Base-by-base conservation (phyloP, 768 basidiomycete genomes). In the Hortiboletus flavorubellus region DNA sequence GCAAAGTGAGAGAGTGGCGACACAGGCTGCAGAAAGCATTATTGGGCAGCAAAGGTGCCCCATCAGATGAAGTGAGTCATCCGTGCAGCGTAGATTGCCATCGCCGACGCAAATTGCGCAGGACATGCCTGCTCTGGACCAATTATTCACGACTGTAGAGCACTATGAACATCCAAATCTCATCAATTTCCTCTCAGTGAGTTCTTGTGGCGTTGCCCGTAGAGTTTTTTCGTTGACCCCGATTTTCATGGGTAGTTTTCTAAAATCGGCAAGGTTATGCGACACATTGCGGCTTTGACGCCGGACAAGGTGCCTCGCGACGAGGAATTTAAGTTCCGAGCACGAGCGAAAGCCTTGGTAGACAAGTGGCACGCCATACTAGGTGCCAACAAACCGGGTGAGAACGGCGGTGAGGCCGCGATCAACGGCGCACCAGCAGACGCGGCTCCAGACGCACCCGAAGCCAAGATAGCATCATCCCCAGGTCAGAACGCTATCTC, bases 11-110 rank as follows among this genome's bases (percentile, higher is more conserved):
- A 66, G 89, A 91, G 54, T 96, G 94, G 93, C 79, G 95, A 61
- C 93, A 96, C 70, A 89, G 84, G 70, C 80, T 97, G 3, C 94
- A 98, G 73, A 89, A 93, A 70, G 89, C 84, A 0, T 89, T 93
- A 75, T 68, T 95, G 49, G 84, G 85, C 61, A 80, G 74, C 60
- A 86, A 86, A 71, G 73, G 74, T 7, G 59, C 77, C 8, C 87
- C 90, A 5, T 85, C 83, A 62, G 80, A 81, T 10, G 84, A 85
- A 60, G 89, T 91, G 60, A 50, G 78, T 73, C 23, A 31, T 41
- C 21, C 39, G 1, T 15, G 7, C 34, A 16, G n/a, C 47, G 26
- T 47, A 41, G 42, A 61, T 37, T 46, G 42, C 41, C 56, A 30
- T 37, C 23, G 51, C 51, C 54, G 37, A 59, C 39, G 46, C 46